Evolutionary conservation across 228 moss, liverwort and hornwort genomes (phyloP), one percentile per base, ranked within the genome.

Genomic region (Sphagnum magellanicum): DNA sequence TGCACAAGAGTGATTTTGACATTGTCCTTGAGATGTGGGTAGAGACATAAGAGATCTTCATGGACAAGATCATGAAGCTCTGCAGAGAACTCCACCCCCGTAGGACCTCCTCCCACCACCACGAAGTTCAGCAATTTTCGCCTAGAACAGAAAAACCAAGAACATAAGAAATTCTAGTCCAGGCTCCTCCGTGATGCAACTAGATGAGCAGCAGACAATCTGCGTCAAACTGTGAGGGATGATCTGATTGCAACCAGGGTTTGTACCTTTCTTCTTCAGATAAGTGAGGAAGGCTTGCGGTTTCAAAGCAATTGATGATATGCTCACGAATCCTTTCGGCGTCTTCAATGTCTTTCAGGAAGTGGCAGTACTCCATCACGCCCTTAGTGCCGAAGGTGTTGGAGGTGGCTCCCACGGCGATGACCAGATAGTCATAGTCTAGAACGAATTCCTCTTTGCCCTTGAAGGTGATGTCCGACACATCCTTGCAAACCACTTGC

Each of bases 231-330:
- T 32, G 32, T 32, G 32, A 32, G 32, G 32, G 32, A 32, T 32
- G 32, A 32, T 32, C 32, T 32, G 3, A 32, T 32, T 32, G 32
- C 32, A 55, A 55, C 9, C 52, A 68, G 50, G 17, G 76, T 50
- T 59, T 62, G 59, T 14, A 87, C 81, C 84, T 84, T 10, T 98
- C 97, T 64, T 87, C 90, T 11, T 75, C 71, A 69, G 82, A 57
- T 63, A 98, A 52, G 50, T 90, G 76, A 16, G 97, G 97, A 71
- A 98, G 80, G 74, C 90, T 83, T 11, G 93, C 97, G 64, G 88
- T 91, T 78, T 98, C 97, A 69, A 98, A 98, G 68, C 97, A 93
- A 82, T 93, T 91, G 53, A 98, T 81, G 71, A 98, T 87, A 75
- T 78, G 82, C 72, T 81, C 90, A 10, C 93, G 91, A 68, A 98